phyloP scores from a whole-genome alignment of 495 filamentous ascomycete genomes.

The Podospora pseudocomata region DNA sequence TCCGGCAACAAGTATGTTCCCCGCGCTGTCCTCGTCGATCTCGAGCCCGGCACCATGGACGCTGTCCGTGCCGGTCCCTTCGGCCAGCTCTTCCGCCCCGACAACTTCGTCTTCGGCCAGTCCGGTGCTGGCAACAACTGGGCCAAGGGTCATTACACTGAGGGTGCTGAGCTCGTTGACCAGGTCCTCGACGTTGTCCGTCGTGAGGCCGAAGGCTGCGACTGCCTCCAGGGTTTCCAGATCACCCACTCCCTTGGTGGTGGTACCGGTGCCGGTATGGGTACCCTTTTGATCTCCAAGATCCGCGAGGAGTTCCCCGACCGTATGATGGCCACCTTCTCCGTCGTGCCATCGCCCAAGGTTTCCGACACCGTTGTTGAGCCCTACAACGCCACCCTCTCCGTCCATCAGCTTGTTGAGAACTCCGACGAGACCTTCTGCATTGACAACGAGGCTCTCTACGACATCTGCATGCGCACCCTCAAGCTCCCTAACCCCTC shows the following conservation, averaged over 20 bases:
- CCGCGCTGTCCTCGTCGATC: constrained; percentile 97
- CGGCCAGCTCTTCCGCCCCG: constrained; percentile 98
- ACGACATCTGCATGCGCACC: constrained; percentile 99
- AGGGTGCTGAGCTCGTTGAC: constrained; percentile 98
- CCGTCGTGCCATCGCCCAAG: constrained; percentile 98
- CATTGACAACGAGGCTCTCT: constrained; percentile 99
- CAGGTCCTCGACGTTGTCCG: constrained; percentile 97
- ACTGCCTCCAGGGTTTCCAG: constrained; percentile 99
- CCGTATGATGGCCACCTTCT: constrained; percentile 99
- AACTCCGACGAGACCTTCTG: constrained; percentile 99
- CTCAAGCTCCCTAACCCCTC: constrained; percentile 98
- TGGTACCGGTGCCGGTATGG: constrained; percentile 99
- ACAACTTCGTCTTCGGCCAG: constrained; percentile 99
- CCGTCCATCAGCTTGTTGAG: constrained; percentile 98
- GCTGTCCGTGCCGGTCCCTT: constrained; percentile 98
- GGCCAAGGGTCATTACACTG: constrained; percentile 99
- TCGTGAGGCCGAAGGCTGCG: constrained; percentile 97
- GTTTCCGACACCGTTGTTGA: constrained; percentile 99
- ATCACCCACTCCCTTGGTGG: constrained; percentile 99
- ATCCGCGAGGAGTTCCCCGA: constrained; percentile 99
- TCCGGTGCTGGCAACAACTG: constrained; percentile 99
- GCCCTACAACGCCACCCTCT: constrained; percentile 99
- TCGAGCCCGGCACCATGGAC: constrained; percentile 99
- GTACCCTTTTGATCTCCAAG: constrained; percentile 99
- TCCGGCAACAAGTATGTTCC: constrained; percentile 98